Conservation (phyloP, 164 flowering plant species). For the Nymphaea thermarum region DNA sequence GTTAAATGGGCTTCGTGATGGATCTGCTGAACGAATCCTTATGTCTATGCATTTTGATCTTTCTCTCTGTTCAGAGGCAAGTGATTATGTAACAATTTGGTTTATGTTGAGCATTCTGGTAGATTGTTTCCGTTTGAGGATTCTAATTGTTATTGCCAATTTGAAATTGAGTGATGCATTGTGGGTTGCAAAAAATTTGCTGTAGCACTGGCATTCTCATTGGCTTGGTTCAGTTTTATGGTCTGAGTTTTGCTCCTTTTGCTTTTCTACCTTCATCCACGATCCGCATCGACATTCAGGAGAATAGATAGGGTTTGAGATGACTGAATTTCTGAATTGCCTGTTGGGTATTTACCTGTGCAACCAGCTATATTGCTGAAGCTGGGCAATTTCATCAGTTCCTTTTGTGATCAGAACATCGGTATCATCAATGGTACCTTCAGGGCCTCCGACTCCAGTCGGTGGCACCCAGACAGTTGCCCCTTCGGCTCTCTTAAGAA, state of each 20-base stretch:
- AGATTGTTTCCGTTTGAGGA: neutral
- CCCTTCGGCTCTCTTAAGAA: constrained; percentile 21
- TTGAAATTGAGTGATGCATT: neutral
- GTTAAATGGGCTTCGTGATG: too few species aligned
- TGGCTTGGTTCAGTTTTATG: neutral
- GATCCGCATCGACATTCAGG: neutral
- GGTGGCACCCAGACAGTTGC: constrained; percentile 30
- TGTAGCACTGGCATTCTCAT: neutral
- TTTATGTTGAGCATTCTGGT: neutral
- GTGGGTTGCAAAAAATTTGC: neutral
- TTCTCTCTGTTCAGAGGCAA: too few species aligned
- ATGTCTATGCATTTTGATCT: too few species aligned
- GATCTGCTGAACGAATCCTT: too few species aligned
- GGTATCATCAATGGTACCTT: constrained; percentile 20
- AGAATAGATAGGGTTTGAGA: neutral
- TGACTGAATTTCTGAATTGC: neutral
- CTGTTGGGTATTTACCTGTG: neutral
- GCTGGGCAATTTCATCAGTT: neutral
- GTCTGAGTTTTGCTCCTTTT: neutral
- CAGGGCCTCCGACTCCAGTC: constrained; percentile 35
- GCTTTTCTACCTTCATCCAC: neutral
- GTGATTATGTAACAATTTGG: neutral
- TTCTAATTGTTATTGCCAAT: neutral
- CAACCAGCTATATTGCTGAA: neutral
- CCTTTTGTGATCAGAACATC: neutral